phyloP scores from a whole-genome alignment of 2,329 filamentous ascomycete species.

The Zelopaecilomyces penicillatus region DNA sequence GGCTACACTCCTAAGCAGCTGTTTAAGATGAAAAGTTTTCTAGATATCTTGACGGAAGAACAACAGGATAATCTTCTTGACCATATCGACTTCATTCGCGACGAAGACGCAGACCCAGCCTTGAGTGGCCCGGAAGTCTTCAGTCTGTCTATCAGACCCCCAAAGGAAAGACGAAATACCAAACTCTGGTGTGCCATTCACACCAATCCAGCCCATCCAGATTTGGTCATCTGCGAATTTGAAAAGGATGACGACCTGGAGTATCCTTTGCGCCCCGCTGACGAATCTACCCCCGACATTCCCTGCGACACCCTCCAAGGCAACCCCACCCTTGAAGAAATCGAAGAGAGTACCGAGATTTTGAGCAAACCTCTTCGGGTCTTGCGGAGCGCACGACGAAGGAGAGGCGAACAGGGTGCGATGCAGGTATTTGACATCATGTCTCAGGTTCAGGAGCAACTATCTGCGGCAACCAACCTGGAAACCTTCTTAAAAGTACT shows the following conservation, averaged over 20 bases:
- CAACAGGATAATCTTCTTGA: slow-evolving; percentile 77
- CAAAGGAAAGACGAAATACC: slow-evolving; percentile 41
- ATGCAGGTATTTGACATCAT: slow-evolving; percentile 92
- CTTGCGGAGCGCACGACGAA: slow-evolving; percentile 64
- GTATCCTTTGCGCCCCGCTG: slow-evolving; percentile 57
- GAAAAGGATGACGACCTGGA: slow-evolving; percentile 70
- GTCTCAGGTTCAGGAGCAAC: slow-evolving; percentile 83
- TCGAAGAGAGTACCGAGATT: slow-evolving; percentile 66
- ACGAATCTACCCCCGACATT: slow-evolving; percentile 50
- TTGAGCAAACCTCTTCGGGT: slow-evolving; percentile 71
- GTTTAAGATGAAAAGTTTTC: slow-evolving; percentile 66
- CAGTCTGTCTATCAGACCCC: slow-evolving; percentile 60
- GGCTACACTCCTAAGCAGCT: slow-evolving; percentile 70
- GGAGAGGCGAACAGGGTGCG: slow-evolving; percentile 68
- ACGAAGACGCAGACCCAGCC: slow-evolving; percentile 68
- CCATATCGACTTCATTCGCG: slow-evolving; percentile 79
- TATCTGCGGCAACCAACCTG: slow-evolving; percentile 62
- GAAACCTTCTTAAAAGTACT: slow-evolving; percentile 71
- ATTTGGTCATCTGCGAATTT: slow-evolving; percentile 78
- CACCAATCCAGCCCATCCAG: slow-evolving; percentile 56
- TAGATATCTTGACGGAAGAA: slow-evolving; percentile 76
- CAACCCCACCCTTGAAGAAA: slow-evolving; percentile 65
- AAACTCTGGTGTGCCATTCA: slow-evolving; percentile 89
- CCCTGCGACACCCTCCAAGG: slow-evolving; percentile 68
- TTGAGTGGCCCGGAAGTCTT: slow-evolving; percentile 81